Percentiles rank a stretch among this genome's conserved stretches.
phyloP scores from a whole-genome alignment of 2,329 filamentous ascomycete species.

The Xylaria sp. region DNA sequence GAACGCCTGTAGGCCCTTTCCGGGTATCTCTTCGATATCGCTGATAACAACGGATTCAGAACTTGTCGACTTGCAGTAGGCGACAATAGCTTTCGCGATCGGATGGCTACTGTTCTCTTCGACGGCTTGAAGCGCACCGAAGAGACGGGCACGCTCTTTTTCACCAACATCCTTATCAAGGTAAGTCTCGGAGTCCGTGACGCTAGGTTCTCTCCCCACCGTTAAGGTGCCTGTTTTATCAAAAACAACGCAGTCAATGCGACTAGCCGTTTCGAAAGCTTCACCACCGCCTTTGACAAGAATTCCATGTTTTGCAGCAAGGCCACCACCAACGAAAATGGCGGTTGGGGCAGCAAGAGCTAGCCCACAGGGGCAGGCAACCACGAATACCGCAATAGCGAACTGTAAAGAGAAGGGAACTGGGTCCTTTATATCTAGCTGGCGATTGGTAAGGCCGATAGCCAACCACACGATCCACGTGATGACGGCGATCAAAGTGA shows the following conservation, averaged over 20 bases:
- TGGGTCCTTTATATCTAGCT: constrained; percentile 51
- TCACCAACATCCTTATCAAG: constrained; percentile 35
- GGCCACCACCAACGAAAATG: constrained; percentile 79
- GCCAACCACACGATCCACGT: constrained; percentile 76
- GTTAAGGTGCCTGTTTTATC: constrained; percentile 90
- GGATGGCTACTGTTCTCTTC: constrained; percentile 79
- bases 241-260: constrained; percentile 79
- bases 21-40: constrained; percentile 69
- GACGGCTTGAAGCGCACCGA: constrained; percentile 63
- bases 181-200: constrained; percentile 61
- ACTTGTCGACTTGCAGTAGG: constrained; percentile 58
- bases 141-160: constrained; percentile 41
- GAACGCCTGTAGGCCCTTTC: constrained; percentile 70
- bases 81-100: constrained; percentile 71
- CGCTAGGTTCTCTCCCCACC: constrained; percentile 70
- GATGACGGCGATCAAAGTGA: constrained; percentile 70
- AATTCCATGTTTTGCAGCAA: constrained; percentile 80
- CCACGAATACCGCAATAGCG: constrained; percentile 84
- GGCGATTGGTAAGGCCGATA: constrained; percentile 62
- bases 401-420: constrained; percentile 73
- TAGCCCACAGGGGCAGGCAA: constrained; percentile 84
- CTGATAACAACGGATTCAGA: constrained; percentile 43
- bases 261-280: constrained; percentile 83
- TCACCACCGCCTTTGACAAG: constrained; percentile 84
- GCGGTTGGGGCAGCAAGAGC: constrained; percentile 86